These are phyloP conservation scores for Epichloe uncinata DNA, from an alignment of 2,329 filamentous ascomycete species.

Conservation along the genomic window DNA sequence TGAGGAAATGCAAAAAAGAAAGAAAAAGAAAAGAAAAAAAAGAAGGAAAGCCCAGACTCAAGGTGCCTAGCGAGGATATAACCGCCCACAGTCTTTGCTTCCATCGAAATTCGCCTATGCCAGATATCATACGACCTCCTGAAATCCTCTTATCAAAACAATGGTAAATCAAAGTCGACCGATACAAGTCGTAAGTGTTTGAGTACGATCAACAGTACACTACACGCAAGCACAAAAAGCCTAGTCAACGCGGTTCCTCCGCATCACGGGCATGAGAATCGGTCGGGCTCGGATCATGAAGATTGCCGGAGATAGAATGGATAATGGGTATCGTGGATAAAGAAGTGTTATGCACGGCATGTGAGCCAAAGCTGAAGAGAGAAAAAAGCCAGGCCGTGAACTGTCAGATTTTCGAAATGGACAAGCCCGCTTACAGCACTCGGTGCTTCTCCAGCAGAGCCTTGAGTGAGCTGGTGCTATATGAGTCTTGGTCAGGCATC, in stretches of 20 bases:
- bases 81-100: no score
- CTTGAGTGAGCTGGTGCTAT: constrained; percentile 40
- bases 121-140: no score
- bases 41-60: no score
- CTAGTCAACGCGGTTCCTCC: no score
- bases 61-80: not conserved
- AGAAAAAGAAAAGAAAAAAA: not conserved
- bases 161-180: no score
- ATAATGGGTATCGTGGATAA: constrained; percentile 1
- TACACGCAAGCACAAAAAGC: no score
- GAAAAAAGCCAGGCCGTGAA: not conserved
- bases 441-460: constrained; percentile 38
- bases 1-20: not conserved
- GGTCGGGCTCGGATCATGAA: not conserved
- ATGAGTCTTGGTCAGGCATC: constrained; percentile 57
- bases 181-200: no score
- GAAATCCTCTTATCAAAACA: no score
- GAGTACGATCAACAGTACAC: no score
- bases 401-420: not conserved
- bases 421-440: constrained; percentile 28
- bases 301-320: not conserved
- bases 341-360: not conserved
- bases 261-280: not conserved
- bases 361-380: not conserved
- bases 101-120: no score